A percentile compares a stretch with the other conserved stretches of the same genome.
Evolutionary conservation across 2,329 filamentous ascomycete species (phyloP).

Genomic region (Calonectria fujianensis): DNA sequence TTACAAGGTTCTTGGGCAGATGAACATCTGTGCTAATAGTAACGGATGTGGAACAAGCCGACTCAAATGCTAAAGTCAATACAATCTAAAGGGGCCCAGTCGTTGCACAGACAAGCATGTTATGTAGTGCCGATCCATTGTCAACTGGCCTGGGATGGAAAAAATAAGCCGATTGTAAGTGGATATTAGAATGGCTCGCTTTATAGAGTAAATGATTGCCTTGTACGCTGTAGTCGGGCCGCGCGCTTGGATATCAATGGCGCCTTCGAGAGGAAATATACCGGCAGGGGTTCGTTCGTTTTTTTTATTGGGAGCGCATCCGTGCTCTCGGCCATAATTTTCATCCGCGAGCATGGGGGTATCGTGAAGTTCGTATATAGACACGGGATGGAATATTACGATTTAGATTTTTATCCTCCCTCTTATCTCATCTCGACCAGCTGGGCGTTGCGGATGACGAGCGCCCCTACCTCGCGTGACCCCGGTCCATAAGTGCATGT

Average conservation of each 20-base stretch:
- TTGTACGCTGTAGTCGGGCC: slow-evolving; percentile 24
- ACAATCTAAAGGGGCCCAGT: slow-evolving; percentile 6
- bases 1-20: slow-evolving; percentile 10
- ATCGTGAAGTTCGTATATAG: slow-evolving; percentile 13
- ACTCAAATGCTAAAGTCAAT: slow-evolving; percentile 22
- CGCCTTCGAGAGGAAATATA: slow-evolving; percentile 12
- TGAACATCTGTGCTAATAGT: not conserved
- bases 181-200: not conserved
- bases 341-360: slow-evolving; percentile 5
- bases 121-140: slow-evolving; percentile 8
- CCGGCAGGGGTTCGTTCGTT: slow-evolving; percentile 24
- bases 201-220: not conserved
- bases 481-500: not conserved
- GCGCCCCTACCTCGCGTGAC: not conserved
- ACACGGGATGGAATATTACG: slow-evolving; percentile 7
- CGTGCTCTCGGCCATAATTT: slow-evolving; percentile 25
- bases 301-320: slow-evolving; percentile 21
- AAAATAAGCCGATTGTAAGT: not conserved
- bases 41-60: slow-evolving; percentile 15
- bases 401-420: not conserved
- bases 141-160: not conserved
- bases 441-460: not conserved
- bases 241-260: slow-evolving; percentile 36
- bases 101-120: slow-evolving; percentile 15
- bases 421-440: not conserved